Evolutionary conservation across 2,329 filamentous ascomycete genomes (phyloP).

Genomic region (Neonectria faginata): DNA sequence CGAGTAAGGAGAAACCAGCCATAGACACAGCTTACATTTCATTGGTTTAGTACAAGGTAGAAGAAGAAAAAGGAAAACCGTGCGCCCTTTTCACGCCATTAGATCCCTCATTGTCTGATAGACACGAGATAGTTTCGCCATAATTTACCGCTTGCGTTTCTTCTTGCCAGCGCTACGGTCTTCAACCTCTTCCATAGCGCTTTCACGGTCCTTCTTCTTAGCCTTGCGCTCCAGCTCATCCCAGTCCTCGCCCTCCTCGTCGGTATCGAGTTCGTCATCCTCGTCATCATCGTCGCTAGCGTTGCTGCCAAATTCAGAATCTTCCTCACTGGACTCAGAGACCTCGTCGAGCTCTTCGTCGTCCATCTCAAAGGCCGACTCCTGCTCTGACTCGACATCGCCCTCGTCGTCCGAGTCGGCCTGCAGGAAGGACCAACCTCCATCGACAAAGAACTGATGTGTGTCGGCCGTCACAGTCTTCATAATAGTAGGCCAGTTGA

Average conservation of each 20-base stretch:
- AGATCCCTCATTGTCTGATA: neutral
- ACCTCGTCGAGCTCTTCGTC: conserved; percentile 88
- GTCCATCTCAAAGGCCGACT: conserved; percentile 90
- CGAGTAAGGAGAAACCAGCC: conserved; percentile 3
- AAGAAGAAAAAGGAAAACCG: conserved; percentile 14
- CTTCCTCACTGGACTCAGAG: conserved; percentile 81
- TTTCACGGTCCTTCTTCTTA: conserved; percentile 83
- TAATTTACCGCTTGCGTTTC: conserved; percentile 55
- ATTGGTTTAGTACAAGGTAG: conserved; percentile 30
- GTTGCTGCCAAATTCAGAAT: conserved; percentile 93
- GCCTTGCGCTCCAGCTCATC: conserved; percentile 94
- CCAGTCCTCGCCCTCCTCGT: conserved; percentile 90
- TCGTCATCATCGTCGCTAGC: conserved; percentile 82
- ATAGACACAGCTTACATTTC: conserved; percentile 12
- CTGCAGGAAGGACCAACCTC: conserved; percentile 93
- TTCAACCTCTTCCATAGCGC: conserved; percentile 67
- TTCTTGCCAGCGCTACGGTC: conserved; percentile 71
- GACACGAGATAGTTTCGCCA: neutral
- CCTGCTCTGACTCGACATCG: conserved; percentile 85
- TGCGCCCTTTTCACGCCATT: conserved; percentile 14
- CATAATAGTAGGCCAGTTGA: conserved; percentile 99
- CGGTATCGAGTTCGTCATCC: conserved; percentile 70
- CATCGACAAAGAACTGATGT: conserved; percentile 94
- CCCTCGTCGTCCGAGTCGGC: conserved; percentile 89
- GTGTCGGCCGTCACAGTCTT: conserved; percentile 96